Evolutionary conservation across 225 moss, liverwort and hornwort species (phyloP), one percentile per base, ranked within the genome.

Genomic region (Polytrichum commune): DNA sequence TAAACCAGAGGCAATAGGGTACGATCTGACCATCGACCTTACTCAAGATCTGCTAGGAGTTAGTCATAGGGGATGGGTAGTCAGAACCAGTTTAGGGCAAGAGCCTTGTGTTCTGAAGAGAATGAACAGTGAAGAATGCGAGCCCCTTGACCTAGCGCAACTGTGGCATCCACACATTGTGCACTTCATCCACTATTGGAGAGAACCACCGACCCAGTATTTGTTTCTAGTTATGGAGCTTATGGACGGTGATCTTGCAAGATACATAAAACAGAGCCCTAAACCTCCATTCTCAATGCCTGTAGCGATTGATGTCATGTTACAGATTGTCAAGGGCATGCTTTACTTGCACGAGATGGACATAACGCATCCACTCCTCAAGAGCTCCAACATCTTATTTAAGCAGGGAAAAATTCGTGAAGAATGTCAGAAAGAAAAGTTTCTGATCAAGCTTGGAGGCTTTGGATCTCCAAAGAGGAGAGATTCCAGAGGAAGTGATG

Each of bases 281-380:
- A 8, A 26, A 24, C 28, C 10, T 64, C 35, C 64, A n/a, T 75
- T 75, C 7, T 33, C 69, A 0, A 63, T 62, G 53, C 63, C 1
- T 76, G 55, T 76, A 10, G 63, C 64, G 2, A 7, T 76, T 20
- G 69, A 76, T 25, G 0, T 69, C 19, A 76, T 76, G 75, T 33
- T 76, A 56, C 75, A 76, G 63, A 69, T 69, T 19, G 75, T 69
- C 2, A 76, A 70, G 27, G 69, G 69, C 33, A 70, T 76, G 69
- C 23, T 64, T 6, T 70, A 76, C 55, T 64, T 61, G 2, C 76
- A 76, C 29, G 70, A 69, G 1, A 63, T 70, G 68, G 69, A 56
- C 13, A 27, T 57, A 9, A 62, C 69, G 18, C 76, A 70, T 76
- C 33, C 20, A 2, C 56, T 69, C 29, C 76, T 76, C 26, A 69